A percentile compares a stretch with the other conserved stretches of the same genome.
Conservation (phyloP, 306 rosid genomes). For the Boehmeria nivea region DNA sequence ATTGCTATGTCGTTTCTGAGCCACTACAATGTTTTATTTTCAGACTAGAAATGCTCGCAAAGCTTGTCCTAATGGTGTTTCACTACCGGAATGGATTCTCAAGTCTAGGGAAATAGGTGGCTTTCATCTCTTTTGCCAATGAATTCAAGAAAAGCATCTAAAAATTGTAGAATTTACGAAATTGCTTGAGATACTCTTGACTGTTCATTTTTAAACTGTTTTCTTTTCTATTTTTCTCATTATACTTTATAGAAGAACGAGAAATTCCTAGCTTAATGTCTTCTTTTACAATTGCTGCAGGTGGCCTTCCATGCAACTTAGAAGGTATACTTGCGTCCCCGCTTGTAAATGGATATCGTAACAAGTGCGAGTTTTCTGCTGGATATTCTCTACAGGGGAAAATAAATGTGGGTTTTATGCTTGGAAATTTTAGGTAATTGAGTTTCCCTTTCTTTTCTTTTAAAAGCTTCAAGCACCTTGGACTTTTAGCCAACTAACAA, state of each 20-base stretch:
- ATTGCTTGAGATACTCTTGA: conserved; percentile 5
- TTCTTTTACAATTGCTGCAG: conserved; percentile 31
- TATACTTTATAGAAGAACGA: conserved; percentile 2
- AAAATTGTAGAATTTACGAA: no score
- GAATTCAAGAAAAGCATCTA: no score
- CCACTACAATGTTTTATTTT: conserved; percentile 5
- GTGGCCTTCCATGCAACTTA: conserved; percentile 87
- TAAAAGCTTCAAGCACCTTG: neutral
- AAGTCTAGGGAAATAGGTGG: conserved; percentile 81
- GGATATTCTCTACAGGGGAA: conserved; percentile 78
- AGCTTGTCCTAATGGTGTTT: conserved; percentile 76
- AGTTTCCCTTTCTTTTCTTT: neutral
- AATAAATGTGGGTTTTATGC: conserved; percentile 87
- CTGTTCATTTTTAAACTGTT: conserved; percentile 5
- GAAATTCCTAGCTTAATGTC: conserved; percentile 15
- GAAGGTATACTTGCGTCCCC: conserved; percentile 88
- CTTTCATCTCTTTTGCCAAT: conserved; percentile 16
- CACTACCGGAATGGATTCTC: conserved; percentile 88
- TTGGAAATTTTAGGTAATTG: conserved; percentile 86
- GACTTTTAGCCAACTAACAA: conserved; percentile 25
- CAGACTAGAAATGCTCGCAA: conserved; percentile 89
- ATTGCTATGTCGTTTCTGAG: conserved; percentile 15
- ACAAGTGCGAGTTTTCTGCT: conserved; percentile 93
- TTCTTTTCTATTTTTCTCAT: conserved; percentile 3
- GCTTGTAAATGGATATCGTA: conserved; percentile 79